These are phyloP conservation scores for Spergularia bocconei DNA, from an alignment of 148 eudicot species.

Conservation along the genomic window DNA sequence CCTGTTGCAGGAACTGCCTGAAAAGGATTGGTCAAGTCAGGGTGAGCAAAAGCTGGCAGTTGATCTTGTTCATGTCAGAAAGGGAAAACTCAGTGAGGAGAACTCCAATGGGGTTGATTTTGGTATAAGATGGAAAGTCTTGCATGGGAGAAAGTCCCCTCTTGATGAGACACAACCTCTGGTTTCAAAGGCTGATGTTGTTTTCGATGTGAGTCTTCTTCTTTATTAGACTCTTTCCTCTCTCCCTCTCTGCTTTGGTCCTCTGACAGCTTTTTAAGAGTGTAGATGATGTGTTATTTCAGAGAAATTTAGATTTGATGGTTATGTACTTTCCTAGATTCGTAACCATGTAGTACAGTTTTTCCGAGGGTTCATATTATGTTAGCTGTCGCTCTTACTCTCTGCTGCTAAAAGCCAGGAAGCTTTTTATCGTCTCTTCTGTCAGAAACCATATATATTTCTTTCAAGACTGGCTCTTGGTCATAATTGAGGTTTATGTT, in stretches of 20 bases:
- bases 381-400: not conserved
- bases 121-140: conserved; percentile 74
- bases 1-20: conserved; percentile 68
- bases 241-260: not conserved
- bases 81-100: conserved; percentile 43
- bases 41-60: conserved; percentile 56
- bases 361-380: not conserved
- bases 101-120: conserved; percentile 32
- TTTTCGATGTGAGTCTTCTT: conserved; percentile 62
- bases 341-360: not conserved
- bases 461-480: too few species aligned
- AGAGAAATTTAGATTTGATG: not conserved
- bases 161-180: conserved; percentile 43
- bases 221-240: conserved; percentile 4
- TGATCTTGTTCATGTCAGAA: conserved; percentile 34
- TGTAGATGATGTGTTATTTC: not conserved
- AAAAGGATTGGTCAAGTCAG: conserved; percentile 67
- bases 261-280: too few species aligned
- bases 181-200: conserved; percentile 67
- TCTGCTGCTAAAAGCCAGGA: conserved; percentile 1
- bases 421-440: not conserved
- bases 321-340: not conserved
- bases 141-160: conserved; percentile 53
- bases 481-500: too few species aligned
- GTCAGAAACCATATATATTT: too few species aligned